Base-by-base conservation (phyloP, 805 yeast species). In the Saturnispora saitoi region DNA sequence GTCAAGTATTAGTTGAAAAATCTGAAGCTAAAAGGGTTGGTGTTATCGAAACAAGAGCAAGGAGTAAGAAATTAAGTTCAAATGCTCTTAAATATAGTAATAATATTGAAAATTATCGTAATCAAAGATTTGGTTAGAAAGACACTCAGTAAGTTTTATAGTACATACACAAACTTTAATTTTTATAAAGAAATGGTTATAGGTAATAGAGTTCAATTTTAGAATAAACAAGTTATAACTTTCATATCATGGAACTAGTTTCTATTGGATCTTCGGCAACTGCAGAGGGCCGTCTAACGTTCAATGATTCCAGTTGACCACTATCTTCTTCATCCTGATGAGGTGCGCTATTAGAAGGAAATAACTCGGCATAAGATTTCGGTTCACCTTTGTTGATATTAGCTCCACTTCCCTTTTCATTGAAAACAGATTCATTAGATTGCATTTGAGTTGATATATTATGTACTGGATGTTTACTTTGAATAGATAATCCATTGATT, bases 91-190 rank as follows among this genome's bases (percentile, higher is more conserved):
- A 77, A 64, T 77, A 77, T 60, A 68, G 78, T 61, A 91, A 91
- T 63, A 77, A 78, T 70, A 89, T 87, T 70, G 77, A 77, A 41
- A 90, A 89, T 61, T 86, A 65, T 69, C 75, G 93, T 62, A 52
- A 54, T 48, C 57, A 53, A 50, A 43, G 50, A 40, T 49, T 52
- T 36, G 55, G 55, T 42, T 52, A 40, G 22, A 17, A 14, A 31
- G 17, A 7, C 11, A 12, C 9, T 9, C 5, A 34, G 8, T 19
- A 17, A 8, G 17, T 11, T 34, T 34, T 34, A 34, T 34, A 20
- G 38, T 30, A 29, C 43, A 42, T 22, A 31, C n/a, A 19, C 32
- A 20, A 10, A 30, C 12, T 30, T 14, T 9, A 34, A 11, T 34
- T n/a, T 34, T 9, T 34, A 34, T 42, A 42, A 14, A 42, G 31